Base-by-base conservation (phyloP, 108 stramenopile species). In the Thalassiosira profunda region DNA sequence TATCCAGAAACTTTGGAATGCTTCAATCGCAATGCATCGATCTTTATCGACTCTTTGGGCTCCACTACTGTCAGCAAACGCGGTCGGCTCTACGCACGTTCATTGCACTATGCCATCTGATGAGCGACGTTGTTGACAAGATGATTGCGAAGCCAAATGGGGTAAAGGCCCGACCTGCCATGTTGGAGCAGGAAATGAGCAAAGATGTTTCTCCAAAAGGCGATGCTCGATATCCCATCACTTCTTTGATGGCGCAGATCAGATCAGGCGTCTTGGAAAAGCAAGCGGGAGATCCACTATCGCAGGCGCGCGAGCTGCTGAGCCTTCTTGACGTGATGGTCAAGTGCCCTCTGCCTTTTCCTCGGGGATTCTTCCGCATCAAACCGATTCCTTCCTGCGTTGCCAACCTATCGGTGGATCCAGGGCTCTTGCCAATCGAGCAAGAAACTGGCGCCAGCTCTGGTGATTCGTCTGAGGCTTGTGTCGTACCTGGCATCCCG, bases 1-100 rank as follows among this genome's bases (percentile, higher is more conserved):
- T 62, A 3, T 34, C 52, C 5, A 63, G 57, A 18, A 51, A 45
- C 23, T 72, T 72, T 41, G 25, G 12, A 14, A 24, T 63, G 53
- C 33, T 72, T 18, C 43, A 44, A 47, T 55, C 61, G 10, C 71
- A 55, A 26, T 72, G 58, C n/a, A 63, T 25, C 15, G 31, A 72
- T 30, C 46, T 72, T 15, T 56, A 72, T 63, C 52, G 42, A 2
- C 30, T 72, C 1, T 72, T 29, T 43, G 71, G 71, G 14, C 54
- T 72, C 5, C 71, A 72, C 56, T 33, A 26, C 28, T 72, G 71
- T 41, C 42, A 63, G 11, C 71, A 72, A 54, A 62, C 71, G 23
- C 29, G 61, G 15, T 55, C 71, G 5, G 12, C 62, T 21, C 29
- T 72, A 37, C 71, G 71, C 28, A 44, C 60, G 18, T 45, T 72